A percentile compares a stretch with the other conserved stretches of the same genome.
These are phyloP conservation scores for Articulospora tetracladia DNA, from an alignment of 495 filamentous ascomycete genomes.

Conservation along the genomic window DNA sequence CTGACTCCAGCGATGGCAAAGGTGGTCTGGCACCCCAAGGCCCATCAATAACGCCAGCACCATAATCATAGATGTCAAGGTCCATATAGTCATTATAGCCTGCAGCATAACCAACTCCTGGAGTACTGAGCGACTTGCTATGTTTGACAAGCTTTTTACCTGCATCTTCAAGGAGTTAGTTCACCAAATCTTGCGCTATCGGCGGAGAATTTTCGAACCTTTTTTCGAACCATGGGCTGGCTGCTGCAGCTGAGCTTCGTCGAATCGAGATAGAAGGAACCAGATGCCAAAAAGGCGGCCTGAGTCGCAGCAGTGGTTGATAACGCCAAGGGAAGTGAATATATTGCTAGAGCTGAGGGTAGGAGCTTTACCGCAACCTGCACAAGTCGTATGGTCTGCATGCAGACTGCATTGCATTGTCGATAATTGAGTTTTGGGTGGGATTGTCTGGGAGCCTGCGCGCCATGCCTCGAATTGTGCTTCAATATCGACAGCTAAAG, in stretches of 20 bases:
- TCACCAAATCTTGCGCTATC: not conserved
- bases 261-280: conserved; percentile 15
- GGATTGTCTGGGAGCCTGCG: conserved; percentile 9
- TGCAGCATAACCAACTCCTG: conserved; percentile 4
- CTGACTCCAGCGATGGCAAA: not conserved
- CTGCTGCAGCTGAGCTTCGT: conserved; percentile 1
- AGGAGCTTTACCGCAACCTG: conserved; percentile 9
- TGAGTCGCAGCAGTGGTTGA: conserved; percentile 9
- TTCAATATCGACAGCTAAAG: not conserved
- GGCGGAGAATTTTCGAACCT: not conserved
- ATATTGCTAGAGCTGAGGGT: conserved; percentile 1
- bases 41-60: not conserved
- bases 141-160: not conserved
- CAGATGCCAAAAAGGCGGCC: conserved; percentile 11
- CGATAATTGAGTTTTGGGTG: conserved; percentile 7
- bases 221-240: not conserved
- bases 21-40: not conserved
- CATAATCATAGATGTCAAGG: not conserved
- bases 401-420: not conserved
- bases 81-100: conserved; percentile 3
- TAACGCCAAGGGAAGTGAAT: conserved; percentile 13
- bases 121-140: not conserved
- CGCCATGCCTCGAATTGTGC: conserved; percentile 9
- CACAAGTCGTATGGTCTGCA: conserved; percentile 6
- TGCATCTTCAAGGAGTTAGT: not conserved